These are phyloP conservation scores for Fusarium hostae DNA, from an alignment of 2,329 filamentous ascomycete genomes.

Conservation along the genomic window DNA sequence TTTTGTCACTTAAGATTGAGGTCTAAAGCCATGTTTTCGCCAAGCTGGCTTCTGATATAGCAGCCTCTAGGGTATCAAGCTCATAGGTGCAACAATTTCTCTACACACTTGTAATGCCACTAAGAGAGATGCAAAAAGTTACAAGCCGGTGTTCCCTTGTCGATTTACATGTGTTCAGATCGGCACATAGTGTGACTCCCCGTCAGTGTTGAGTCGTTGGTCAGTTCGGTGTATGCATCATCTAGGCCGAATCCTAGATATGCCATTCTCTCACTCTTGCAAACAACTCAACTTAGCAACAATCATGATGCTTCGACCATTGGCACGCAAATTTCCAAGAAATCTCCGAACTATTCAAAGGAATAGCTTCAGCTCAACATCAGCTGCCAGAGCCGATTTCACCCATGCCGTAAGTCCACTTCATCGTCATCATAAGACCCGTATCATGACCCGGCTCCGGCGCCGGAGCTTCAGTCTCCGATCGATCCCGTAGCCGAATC, in stretches of 20 bases:
- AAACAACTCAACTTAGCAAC: constrained; percentile 9
- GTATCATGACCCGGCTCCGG: constrained; percentile 21
- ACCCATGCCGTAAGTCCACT: constrained; percentile 56
- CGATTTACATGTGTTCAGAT: background rate
- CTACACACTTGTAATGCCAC: background rate
- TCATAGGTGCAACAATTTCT: background rate
- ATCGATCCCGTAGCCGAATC: constrained; percentile 8
- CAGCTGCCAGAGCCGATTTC: constrained; percentile 53
- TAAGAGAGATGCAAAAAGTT: background rate
- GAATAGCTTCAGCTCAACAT: constrained; percentile 51
- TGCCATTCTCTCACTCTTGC: background rate
- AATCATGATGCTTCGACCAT: constrained; percentile 29
- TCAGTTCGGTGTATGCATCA: constrained; percentile 2
- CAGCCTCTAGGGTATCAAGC: background rate
- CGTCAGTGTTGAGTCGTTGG: constrained; percentile 7
- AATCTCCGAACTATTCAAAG: constrained; percentile 16
- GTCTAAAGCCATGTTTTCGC: background rate
- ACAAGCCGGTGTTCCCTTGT: background rate
- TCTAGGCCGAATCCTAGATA: constrained; percentile 5
- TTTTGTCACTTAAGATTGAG: background rate
- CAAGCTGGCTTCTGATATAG: background rate
- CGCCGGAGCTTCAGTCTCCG: constrained; percentile 8
- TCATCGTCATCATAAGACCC: constrained; percentile 3
- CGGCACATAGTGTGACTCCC: background rate
- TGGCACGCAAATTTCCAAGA: background rate